A percentile compares a stretch with the other conserved stretches of the same genome.
These are phyloP conservation scores for Geranium incanum DNA, from an alignment of 441 rosid genomes.

Conservation along the genomic window DNA sequence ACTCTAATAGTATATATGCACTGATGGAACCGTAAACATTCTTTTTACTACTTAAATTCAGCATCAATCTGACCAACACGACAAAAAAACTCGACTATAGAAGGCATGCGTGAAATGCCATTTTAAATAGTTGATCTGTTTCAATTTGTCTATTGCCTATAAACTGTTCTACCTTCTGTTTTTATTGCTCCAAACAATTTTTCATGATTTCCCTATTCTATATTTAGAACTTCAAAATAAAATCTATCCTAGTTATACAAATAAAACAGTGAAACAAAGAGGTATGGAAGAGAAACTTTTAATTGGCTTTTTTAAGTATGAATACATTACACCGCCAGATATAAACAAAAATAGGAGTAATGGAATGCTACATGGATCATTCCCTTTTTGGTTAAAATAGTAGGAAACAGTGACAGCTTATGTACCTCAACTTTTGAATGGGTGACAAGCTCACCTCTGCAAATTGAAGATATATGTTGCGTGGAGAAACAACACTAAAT, in stretches of 20 bases:
- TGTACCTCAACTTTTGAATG: constrained; percentile 18
- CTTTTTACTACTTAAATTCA: not conserved
- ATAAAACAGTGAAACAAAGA: too few species aligned
- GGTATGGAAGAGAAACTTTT: too few species aligned
- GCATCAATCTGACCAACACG: not conserved
- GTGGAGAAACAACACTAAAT: constrained; percentile 57
- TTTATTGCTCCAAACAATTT: too few species aligned
- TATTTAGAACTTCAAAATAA: too few species aligned
- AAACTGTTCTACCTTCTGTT: not conserved
- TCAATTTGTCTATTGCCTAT: not conserved
- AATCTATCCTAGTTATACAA: too few species aligned
- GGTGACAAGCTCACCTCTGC: constrained; percentile 62
- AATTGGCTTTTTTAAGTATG: too few species aligned
- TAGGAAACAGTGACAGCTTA: constrained; percentile 9
- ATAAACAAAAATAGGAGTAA: too few species aligned
- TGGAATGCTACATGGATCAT: not conserved
- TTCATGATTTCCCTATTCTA: too few species aligned
- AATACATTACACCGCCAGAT: not conserved
- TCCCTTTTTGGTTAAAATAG: not conserved
- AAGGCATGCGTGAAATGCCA: not conserved
- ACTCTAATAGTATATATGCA: not conserved
- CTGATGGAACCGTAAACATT: constrained; percentile 2
- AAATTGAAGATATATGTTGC: constrained; percentile 79
- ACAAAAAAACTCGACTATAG: not conserved
- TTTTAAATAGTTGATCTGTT: not conserved